Percentiles rank a stretch among this genome's conserved stretches.
phyloP scores from a whole-genome alignment of 371 early-diverging fungal genomes.

The Lichtheimia hyalospora region DNA sequence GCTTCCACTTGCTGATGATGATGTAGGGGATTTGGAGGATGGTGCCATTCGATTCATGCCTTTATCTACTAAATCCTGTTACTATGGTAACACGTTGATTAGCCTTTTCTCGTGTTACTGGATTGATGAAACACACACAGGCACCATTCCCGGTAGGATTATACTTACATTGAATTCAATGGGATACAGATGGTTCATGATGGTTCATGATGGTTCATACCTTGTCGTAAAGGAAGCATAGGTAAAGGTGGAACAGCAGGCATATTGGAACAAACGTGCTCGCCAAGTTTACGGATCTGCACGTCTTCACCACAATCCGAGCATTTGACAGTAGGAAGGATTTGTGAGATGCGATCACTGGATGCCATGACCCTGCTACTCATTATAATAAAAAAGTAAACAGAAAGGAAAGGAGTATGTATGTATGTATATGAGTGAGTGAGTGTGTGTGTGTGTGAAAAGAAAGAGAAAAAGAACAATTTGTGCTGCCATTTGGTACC shows the following conservation, averaged over 20 bases:
- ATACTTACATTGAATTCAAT: too few relatives aligned
- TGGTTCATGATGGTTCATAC: constrained; percentile 18
- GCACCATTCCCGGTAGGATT: too few relatives aligned
- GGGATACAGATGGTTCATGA: not conserved
- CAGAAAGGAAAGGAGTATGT: not conserved
- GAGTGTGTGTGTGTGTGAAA: not conserved
- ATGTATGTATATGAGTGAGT: too few relatives aligned
- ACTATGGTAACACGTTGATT: not conserved
- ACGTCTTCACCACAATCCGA: constrained; percentile 66
- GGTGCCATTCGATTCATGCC: not conserved
- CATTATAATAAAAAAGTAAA: not conserved
- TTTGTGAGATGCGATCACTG: constrained; percentile 58
- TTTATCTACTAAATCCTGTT: constrained; percentile 2
- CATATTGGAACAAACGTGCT: constrained; percentile 59
- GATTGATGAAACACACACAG: too few relatives aligned
- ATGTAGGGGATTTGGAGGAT: constrained; percentile 11
- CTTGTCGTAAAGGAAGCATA: constrained; percentile 30
- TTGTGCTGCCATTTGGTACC: not conserved
- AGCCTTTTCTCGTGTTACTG: too few relatives aligned
- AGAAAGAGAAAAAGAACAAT: not conserved
- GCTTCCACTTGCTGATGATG: not conserved
- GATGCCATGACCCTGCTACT: constrained; percentile 25
- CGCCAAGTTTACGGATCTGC: constrained; percentile 55
- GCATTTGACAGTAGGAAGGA: constrained; percentile 62
- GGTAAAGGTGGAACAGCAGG: constrained; percentile 60